These are phyloP conservation scores for Claviceps sp. DNA, from an alignment of 2,329 filamentous ascomycete genomes.

Conservation along the genomic window DNA sequence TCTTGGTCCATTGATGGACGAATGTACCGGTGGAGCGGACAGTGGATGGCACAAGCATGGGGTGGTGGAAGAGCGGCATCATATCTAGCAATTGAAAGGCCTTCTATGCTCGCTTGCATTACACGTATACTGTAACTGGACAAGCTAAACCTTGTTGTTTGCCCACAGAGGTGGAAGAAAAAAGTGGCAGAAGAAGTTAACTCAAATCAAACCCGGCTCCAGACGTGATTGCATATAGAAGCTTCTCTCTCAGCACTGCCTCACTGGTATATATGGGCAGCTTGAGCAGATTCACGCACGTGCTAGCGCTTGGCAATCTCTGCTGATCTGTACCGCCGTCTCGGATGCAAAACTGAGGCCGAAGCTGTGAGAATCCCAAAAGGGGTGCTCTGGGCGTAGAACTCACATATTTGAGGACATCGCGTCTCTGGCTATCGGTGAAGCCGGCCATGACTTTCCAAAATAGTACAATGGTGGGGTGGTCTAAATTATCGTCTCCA, in stretches of 20 bases:
- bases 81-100: not conserved
- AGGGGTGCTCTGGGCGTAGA: conserved; percentile 83
- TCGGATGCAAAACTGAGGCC: conserved; percentile 77
- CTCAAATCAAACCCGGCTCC: conserved; percentile 86
- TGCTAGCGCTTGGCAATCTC: conserved; percentile 83
- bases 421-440: conserved; percentile 61
- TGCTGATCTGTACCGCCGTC: conserved; percentile 52
- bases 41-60: not conserved
- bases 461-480: conserved; percentile 74
- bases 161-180: not conserved
- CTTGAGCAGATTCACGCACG: conserved; percentile 90
- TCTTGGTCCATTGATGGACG: not conserved
- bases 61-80: not conserved
- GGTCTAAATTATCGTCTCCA: conserved; percentile 78
- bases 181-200: conserved; percentile 16
- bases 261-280: conserved; percentile 66
- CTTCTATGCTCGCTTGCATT: not conserved
- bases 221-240: conserved; percentile 79
- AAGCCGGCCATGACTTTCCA: conserved; percentile 79
- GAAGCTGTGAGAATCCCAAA: conserved; percentile 75
- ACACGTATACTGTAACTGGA: not conserved
- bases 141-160: not conserved
- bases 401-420: conserved; percentile 91
- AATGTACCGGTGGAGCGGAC: not conserved
- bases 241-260: conserved; percentile 55